Base-by-base conservation (phyloP, 2,329 filamentous ascomycete species). In the Annulohypoxylon truncatum region DNA sequence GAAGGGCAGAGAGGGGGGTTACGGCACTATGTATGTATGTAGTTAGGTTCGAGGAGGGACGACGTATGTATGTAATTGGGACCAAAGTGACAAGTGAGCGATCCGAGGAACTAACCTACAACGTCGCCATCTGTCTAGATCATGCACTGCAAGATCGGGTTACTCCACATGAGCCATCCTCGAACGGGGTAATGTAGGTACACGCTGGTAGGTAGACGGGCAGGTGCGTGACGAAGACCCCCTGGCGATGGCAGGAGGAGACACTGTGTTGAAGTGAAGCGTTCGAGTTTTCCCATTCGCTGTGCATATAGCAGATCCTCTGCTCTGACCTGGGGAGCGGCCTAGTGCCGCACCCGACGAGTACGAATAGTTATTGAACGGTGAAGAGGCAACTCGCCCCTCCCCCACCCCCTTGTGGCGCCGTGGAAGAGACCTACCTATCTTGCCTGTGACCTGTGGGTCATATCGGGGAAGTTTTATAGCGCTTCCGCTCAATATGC, bases 61-160 rank as follows among this genome's bases (percentile, higher is more conserved):
- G 44, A 15, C 22, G 29, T 50, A 55, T 24, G 38, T 63, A 61
- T 28, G 52, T 42, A 31, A 61, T 50, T 15, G n/a, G 10, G 31
- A 28, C 18, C 8, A 55, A 69, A 69, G 35, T 69, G 67, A 69
- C 48, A 69, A 47, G 54, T 69, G 67, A 69, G 67, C 67, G 67
- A 69, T 69, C 67, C 31, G 18, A 29, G 46, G 44, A 59, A 61
- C 56, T 46, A 40, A 53, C 57, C 50, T 44, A 12, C 20, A 61
- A 65, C 38, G 35, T 59, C 53, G 29, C 56, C 60, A 66, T 69
- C 66, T 71, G 44, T 69, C 62, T 60, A 68, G 69, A 71, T 71
- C 62, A 58, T 61, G 62, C 57, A 66, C 73, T 75, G 72, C 72
- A 72, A 74, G 72, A 75, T 74, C 72, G 60, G 51, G 72, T 74